These are phyloP conservation scores for Tetrapisispora namnaoensis DNA, from an alignment of 805 yeast genomes.

Conservation along the genomic window DNA sequence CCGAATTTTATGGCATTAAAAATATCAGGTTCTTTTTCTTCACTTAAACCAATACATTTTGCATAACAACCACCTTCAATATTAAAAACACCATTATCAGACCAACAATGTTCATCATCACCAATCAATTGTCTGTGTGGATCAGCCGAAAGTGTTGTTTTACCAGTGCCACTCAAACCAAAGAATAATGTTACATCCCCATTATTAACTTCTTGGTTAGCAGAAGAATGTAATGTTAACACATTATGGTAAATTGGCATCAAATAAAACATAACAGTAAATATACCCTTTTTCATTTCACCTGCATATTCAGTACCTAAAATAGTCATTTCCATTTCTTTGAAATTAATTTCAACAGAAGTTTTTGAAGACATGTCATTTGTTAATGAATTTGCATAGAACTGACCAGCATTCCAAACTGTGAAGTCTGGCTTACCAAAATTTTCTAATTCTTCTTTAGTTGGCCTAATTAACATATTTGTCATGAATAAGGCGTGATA, in stretches of 20 bases:
- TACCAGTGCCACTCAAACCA: constrained; percentile 97
- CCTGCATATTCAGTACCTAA: constrained; percentile 99
- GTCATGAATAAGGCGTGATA: constrained; percentile 98
- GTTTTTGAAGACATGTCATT: constrained; percentile 96
- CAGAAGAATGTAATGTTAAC: constrained; percentile 89
- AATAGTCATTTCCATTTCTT: constrained; percentile 97
- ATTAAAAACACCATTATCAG: constrained; percentile 95
- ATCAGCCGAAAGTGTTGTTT: constrained; percentile 94
- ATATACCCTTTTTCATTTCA: constrained; percentile 98
- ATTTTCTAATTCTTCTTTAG: constrained; percentile 73
- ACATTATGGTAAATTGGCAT: constrained; percentile 92
- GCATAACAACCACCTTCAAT: constrained; percentile 99
- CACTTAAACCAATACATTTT: constrained; percentile 81
- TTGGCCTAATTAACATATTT: constrained; percentile 94
- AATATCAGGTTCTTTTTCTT: constrained; percentile 95
- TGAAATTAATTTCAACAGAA: constrained; percentile 91
- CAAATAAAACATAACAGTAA: constrained; percentile 96
- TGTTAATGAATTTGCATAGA: constrained; percentile 95
- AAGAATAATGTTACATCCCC: constrained; percentile 92
- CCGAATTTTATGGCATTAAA: constrained; percentile 92
- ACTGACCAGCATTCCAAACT: constrained; percentile 96
- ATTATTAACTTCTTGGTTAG: constrained; percentile 74
- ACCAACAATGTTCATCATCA: constrained; percentile 99
- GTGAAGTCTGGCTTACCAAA: constrained; percentile 98
- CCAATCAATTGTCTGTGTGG: constrained; percentile 90